Base-by-base conservation (phyloP, 2,329 filamentous ascomycete species). In the Coniochaeta hoffmannii region DNA sequence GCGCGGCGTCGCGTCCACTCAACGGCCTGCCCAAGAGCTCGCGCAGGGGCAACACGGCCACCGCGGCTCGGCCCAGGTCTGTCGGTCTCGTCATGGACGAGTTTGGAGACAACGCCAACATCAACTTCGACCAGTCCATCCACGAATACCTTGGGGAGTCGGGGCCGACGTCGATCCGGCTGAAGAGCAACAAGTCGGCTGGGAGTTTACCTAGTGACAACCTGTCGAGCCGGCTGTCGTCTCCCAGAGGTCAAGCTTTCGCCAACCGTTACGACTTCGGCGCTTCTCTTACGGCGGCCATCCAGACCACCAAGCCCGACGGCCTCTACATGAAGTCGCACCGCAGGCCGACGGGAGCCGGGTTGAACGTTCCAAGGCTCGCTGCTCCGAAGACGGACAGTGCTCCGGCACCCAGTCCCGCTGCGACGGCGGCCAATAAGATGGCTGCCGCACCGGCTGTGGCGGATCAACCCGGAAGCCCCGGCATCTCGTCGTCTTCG, bases 261-360 rank as follows among this genome's bases (percentile, higher is more conserved):
- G 89, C 90, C 50, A 92, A 92, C 70, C 88, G 94, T 54, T 99
- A 99, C 69, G 93, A 97, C 73, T 97, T 99, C 69, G 87, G 89
- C 58, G 90, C 90, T n/a, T 97, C 94, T 0, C 79, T 97, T 30
- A 86, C 81, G 54, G 90, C 91, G 53, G 91, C 90, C 12, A 87
- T 93, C 67, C 85, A 87, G 65, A 86, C 83, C 28, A 86, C 87
- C 50, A 81, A 85, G 68, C 72, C 74, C 69, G 80, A 85, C 65
- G 76, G 78, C 54, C 67, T 86, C 32, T 76, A 81, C 62, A 80
- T 81, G 78, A 81, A 80, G 70, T 65, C 74, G 31, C 73, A 76
- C 55, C 73, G 73, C 62, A 75, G 73, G 60, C 60, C 66, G 44
- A 58, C 65, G 12, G 56, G 66, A n/a, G 49, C 63, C 2, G 52